A percentile compares a stretch with the other conserved stretches of the same genome.
These are phyloP conservation scores for Scortechinia acanthostroma DNA, from an alignment of 2,329 filamentous ascomycete genomes.

Conservation along the genomic window DNA sequence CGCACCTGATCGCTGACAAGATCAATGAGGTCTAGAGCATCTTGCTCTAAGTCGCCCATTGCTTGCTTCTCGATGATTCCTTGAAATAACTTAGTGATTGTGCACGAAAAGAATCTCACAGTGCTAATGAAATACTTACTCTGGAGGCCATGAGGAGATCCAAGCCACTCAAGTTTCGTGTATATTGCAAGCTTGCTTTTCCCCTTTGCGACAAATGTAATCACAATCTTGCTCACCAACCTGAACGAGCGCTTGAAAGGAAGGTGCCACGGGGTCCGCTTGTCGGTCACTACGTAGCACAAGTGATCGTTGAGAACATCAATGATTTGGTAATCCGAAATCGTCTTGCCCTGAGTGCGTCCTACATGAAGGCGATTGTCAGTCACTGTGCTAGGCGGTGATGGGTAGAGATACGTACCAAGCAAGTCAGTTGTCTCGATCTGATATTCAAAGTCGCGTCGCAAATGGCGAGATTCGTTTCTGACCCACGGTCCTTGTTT, in stretches of 20 bases:
- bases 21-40: constrained; percentile 36
- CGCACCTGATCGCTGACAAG: constrained; percentile 37
- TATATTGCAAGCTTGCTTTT: constrained; percentile 63
- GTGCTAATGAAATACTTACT: not conserved
- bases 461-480: constrained; percentile 41
- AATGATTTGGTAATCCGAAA: constrained; percentile 62
- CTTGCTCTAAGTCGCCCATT: constrained; percentile 22
- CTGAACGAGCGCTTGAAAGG: constrained; percentile 54
- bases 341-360: constrained; percentile 29
- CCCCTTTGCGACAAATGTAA: constrained; percentile 64
- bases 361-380: too few relatives aligned
- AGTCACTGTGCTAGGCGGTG: too few relatives aligned
- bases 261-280: constrained; percentile 44
- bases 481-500: constrained; percentile 59
- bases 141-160: constrained; percentile 21
- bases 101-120: not conserved
- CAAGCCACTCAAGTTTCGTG: constrained; percentile 58
- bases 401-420: constrained; percentile 5
- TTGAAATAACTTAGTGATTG: not conserved
- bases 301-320: constrained; percentile 49
- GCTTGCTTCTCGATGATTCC: constrained; percentile 19
- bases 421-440: constrained; percentile 38
- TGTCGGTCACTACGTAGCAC: constrained; percentile 20
- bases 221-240: constrained; percentile 62
- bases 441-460: constrained; percentile 55